Conservation (phyloP, 2,329 filamentous ascomycete genomes). For the Colletotrichum coccodes region DNA sequence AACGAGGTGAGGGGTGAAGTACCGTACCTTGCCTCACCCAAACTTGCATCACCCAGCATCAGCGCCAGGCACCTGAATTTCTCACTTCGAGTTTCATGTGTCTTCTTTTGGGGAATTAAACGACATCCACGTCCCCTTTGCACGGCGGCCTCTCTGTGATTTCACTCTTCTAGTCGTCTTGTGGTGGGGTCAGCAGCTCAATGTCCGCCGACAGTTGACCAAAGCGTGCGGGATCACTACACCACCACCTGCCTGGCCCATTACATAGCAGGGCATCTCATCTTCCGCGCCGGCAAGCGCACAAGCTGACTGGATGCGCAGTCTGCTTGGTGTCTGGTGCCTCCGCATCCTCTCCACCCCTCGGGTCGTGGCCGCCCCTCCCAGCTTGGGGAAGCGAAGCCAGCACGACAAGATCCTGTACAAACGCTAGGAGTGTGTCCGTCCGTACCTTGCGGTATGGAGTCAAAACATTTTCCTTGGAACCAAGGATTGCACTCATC, state of each 20-base stretch:
- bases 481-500: not conserved
- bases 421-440: not conserved
- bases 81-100: constrained; percentile 12
- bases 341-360: constrained; percentile 6
- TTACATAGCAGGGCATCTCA: not conserved
- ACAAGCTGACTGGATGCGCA: constrained; percentile 10
- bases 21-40: too few relatives aligned
- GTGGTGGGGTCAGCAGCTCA: constrained; percentile 25
- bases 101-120: constrained; percentile 4
- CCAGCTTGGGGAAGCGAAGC: constrained; percentile 12
- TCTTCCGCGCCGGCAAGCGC: not conserved
- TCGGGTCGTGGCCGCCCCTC: constrained; percentile 11
- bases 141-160: constrained; percentile 15
- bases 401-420: not conserved
- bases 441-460: not conserved
- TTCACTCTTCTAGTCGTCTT: not conserved
- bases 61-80: not conserved
- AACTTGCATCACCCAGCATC: not conserved
- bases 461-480: not conserved
- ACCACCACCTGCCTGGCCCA: constrained; percentile 6
- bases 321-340: not conserved
- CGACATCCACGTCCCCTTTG: not conserved
- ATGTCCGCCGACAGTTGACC: constrained; percentile 13
- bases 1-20: not conserved
- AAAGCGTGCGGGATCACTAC: constrained; percentile 23